Conservation (phyloP, 1,139 yeast species). For the Blastobotrys malaysiensis region DNA sequence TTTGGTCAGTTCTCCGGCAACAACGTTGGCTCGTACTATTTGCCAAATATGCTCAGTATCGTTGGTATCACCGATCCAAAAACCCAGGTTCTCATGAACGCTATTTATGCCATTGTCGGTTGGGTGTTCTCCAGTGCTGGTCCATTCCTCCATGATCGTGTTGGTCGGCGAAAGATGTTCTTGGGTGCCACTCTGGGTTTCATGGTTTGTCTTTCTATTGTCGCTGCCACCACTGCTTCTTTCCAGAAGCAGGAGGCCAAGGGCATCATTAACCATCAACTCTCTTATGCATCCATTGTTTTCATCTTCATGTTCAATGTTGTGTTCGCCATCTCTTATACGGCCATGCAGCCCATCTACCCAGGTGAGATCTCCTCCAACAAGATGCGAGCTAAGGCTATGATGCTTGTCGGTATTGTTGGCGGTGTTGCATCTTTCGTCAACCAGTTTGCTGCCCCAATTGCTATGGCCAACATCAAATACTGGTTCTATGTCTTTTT, state of each 20-base stretch:
- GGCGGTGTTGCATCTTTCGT: constrained; percentile 26
- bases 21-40: constrained; percentile 11
- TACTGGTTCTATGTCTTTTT: constrained; percentile 56
- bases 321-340: constrained; percentile 14
- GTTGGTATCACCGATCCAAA: constrained; percentile 7
- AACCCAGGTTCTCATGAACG: constrained; percentile 6
- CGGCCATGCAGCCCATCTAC: constrained; percentile 28
- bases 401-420: constrained; percentile 19
- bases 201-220: constrained; percentile 14
- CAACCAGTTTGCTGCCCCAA: constrained; percentile 48
- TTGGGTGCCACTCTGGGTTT: constrained; percentile 6
- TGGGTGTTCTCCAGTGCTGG: constrained; percentile 11
- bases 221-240: constrained; percentile 16
- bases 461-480: constrained; percentile 51
- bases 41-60: constrained; percentile 8
- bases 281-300: constrained; percentile 13
- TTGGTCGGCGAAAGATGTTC: constrained; percentile 18
- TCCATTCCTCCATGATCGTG: constrained; percentile 12
- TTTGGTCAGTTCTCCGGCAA: constrained; percentile 13
- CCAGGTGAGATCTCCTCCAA: constrained; percentile 33
- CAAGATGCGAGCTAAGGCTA: constrained; percentile 34
- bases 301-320: constrained; percentile 16
- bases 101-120: constrained; percentile 5
- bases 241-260: constrained; percentile 7
- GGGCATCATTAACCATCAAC: constrained; percentile 8